phyloP scores from a whole-genome alignment of 306 rosid genomes.

The Acmispon strigosus region DNA sequence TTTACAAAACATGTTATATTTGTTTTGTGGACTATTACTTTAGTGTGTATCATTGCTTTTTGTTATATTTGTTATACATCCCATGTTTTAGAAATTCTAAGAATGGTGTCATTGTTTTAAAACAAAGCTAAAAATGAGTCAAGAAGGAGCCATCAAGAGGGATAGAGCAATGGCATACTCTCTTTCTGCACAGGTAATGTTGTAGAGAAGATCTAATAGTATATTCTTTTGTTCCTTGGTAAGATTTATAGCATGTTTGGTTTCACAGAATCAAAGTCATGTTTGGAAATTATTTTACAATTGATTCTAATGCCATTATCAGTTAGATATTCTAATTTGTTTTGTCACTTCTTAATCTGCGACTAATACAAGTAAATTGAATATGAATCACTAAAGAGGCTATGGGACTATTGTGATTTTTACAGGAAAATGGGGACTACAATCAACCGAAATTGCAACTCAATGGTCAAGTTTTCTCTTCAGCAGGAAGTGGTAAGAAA shows the following conservation, averaged over 20 bases:
- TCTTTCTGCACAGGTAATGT: too few relatives aligned
- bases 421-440: constrained; percentile 62
- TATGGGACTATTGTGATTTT: constrained; percentile 8
- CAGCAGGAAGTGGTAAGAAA: constrained; percentile 72
- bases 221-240: too few relatives aligned
- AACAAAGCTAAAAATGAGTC: too few relatives aligned
- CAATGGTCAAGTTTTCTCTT: constrained; percentile 60
- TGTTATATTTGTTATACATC: not conserved
- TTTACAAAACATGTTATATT: constrained; percentile 6
- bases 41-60: not conserved
- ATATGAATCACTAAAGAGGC: not conserved
- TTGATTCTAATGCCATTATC: too few relatives aligned
- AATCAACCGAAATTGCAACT: constrained; percentile 47
- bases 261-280: too few relatives aligned
- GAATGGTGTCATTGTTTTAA: not conserved
- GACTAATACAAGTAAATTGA: not conserved
- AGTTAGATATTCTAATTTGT: too few relatives aligned
- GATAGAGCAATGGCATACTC: too few relatives aligned
- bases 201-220: too few relatives aligned
- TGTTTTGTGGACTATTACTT: not conserved
- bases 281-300: too few relatives aligned
- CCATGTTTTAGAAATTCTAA: not conserved
- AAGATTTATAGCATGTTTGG: too few relatives aligned
- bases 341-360: too few relatives aligned
- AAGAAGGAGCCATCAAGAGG: too few relatives aligned